Conservation (phyloP, 2,329 filamentous ascomycete species). For the Calonectria pseudoturangicola region DNA sequence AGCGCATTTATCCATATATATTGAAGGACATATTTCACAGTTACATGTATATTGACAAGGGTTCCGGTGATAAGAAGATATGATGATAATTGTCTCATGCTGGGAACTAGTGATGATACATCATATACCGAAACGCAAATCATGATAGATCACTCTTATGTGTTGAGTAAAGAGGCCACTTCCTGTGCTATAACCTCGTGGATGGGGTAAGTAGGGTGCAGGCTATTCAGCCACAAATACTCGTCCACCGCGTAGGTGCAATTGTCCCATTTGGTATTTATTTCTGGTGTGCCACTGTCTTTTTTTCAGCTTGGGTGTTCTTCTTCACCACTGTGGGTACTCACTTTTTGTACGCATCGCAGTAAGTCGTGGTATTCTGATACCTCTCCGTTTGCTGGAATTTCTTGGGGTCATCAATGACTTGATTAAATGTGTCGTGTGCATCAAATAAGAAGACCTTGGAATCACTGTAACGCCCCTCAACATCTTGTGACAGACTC, state of each 20-base stretch:
- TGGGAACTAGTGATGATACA: background rate
- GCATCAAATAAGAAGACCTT: conserved; percentile 12
- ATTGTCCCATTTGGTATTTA: conserved; percentile 21
- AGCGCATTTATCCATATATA: background rate
- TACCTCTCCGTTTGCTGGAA: background rate
- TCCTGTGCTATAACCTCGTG: background rate
- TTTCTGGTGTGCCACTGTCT: background rate
- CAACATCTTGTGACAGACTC: background rate
- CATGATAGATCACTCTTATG: background rate
- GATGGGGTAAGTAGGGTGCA: conserved; percentile 18
- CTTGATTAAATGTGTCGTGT: conserved; percentile 13
- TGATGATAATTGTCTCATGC: background rate
- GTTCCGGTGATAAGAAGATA: background rate
- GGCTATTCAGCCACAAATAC: conserved; percentile 21
- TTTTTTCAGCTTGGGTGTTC: background rate
- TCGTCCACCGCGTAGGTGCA: conserved; percentile 22
- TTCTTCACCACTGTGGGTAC: background rate
- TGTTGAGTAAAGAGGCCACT: background rate
- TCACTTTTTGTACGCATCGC: conserved; percentile 19
- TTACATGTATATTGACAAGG: background rate
- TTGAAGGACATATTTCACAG: background rate
- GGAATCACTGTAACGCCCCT: background rate
- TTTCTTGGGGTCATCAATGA: background rate
- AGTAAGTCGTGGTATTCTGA: conserved; percentile 16
- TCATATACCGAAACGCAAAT: background rate